Conservation (phyloP, 192 early-diverging fungal species). For the Linnemannia zychae region DNA sequence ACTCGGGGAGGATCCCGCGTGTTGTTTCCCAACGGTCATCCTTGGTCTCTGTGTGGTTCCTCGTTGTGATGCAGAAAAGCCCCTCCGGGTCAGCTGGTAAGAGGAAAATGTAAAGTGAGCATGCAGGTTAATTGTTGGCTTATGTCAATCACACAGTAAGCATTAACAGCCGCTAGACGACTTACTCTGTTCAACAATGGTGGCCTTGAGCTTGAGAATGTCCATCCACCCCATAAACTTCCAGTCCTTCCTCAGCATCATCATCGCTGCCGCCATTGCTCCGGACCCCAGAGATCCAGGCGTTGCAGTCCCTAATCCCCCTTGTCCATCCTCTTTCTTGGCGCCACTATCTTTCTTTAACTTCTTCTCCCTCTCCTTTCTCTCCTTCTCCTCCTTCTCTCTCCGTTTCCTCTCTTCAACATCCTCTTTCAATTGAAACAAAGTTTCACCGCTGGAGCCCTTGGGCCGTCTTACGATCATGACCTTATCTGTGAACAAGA, state of each 20-base stretch:
- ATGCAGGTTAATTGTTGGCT: neutral
- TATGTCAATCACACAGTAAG: neutral
- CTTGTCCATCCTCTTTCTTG: conserved; percentile 3
- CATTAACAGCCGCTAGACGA: neutral
- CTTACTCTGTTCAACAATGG: conserved; percentile 48
- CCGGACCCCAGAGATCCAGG: neutral
- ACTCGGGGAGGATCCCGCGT: conserved; percentile 29
- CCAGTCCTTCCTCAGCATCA: conserved; percentile 30
- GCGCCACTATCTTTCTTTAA: neutral
- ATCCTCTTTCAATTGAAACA: conserved; percentile 13
- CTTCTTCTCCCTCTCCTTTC: neutral
- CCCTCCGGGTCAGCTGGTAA: conserved; percentile 43
- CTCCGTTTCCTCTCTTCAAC: conserved; percentile 9
- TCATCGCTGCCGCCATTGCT: neutral
- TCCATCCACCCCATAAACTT: conserved; percentile 53
- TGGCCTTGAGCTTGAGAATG: conserved; percentile 21
- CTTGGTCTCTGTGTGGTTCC: conserved; percentile 19
- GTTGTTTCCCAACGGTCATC: conserved; percentile 39
- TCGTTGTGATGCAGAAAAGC: conserved; percentile 37
- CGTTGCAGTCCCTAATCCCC: neutral
- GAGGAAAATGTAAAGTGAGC: neutral
- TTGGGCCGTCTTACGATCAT: conserved; percentile 40
- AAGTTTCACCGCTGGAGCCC: neutral
- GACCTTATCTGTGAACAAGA: conserved; percentile 47
- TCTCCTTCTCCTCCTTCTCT: conserved; percentile 16